phyloP scores from a whole-genome alignment of 2,329 filamentous ascomycete genomes.

The Aplosporella prunicola region DNA sequence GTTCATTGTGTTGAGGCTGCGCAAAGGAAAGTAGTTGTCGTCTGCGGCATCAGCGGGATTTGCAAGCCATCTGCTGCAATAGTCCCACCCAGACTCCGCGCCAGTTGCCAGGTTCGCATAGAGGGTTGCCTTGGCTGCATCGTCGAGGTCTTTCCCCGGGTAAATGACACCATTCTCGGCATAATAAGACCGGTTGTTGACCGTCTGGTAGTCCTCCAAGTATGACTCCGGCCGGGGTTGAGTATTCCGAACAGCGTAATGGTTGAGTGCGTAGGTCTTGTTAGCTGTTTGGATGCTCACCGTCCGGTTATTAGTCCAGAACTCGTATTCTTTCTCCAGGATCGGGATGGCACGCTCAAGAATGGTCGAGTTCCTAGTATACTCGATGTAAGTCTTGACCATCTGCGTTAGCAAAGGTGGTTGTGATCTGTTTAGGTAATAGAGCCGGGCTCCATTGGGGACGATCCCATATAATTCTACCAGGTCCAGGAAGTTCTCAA shows the following conservation, averaged over 20 bases:
- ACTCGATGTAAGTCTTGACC: constrained; percentile 54
- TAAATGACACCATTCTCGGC: constrained; percentile 50
- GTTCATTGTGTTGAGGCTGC: constrained; percentile 50
- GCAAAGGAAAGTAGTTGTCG: constrained; percentile 56
- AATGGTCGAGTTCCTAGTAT: constrained; percentile 54
- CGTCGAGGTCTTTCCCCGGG: constrained; percentile 43
- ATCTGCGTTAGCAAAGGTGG: constrained; percentile 58
- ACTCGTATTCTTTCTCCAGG: constrained; percentile 54
- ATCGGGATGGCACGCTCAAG: constrained; percentile 53
- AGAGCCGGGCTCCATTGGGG: constrained; percentile 57
- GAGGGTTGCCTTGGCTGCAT: constrained; percentile 42
- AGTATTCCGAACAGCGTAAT: constrained; percentile 54
- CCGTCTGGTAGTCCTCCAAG: constrained; percentile 55
- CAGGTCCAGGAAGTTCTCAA: constrained; percentile 61
- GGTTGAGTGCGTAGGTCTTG: constrained; percentile 47
- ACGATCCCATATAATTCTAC: constrained; percentile 57
- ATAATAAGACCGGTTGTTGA: constrained; percentile 57
- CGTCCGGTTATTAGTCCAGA: constrained; percentile 53
- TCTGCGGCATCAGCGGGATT: constrained; percentile 48
- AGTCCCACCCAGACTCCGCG: constrained; percentile 60
- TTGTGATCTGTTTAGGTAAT: constrained; percentile 61
- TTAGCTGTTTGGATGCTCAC: constrained; percentile 41
- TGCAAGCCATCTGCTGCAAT: constrained; percentile 48
- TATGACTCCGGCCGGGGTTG: constrained; percentile 60
- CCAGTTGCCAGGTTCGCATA: constrained; percentile 55